phyloP scores from a whole-genome alignment of 2,329 filamentous ascomycete genomes.

The Geoglossum cookeanum region DNA sequence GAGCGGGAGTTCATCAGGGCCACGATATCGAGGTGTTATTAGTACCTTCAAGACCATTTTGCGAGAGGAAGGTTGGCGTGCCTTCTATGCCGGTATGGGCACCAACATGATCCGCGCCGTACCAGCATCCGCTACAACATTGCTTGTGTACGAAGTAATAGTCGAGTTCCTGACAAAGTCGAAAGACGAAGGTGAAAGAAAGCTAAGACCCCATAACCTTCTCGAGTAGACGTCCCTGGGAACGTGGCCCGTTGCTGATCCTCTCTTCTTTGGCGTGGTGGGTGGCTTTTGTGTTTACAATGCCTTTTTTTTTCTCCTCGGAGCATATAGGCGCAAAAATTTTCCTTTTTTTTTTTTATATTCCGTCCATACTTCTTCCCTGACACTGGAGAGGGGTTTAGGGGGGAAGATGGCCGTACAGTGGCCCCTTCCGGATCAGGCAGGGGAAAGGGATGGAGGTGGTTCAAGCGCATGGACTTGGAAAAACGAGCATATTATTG shows the following conservation, averaged over 20 bases:
- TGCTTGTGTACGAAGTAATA: slow-evolving; percentile 69
- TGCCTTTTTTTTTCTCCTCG: neutral
- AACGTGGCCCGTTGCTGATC: neutral
- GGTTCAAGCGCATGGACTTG: neutral
- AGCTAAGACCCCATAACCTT: slow-evolving; percentile 7
- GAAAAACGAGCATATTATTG: neutral
- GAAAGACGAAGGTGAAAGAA: slow-evolving; percentile 24
- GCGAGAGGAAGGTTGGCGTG: slow-evolving; percentile 80
- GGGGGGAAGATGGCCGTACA: neutral
- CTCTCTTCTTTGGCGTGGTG: neutral
- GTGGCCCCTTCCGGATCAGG: neutral
- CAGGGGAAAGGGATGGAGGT: neutral
- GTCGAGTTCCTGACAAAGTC: neutral
- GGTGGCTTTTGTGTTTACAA: neutral
- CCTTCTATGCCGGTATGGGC: slow-evolving; percentile 92
- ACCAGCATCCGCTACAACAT: slow-evolving; percentile 87
- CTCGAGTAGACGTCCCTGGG: neutral
- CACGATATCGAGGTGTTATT: slow-evolving; percentile 56
- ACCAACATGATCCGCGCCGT: slow-evolving; percentile 95
- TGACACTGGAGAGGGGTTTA: neutral
- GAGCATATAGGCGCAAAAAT: neutral
- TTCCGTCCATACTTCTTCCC: neutral
- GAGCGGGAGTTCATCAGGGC: slow-evolving; percentile 23
- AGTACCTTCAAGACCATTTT: slow-evolving; percentile 73
- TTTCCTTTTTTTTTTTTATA: neutral